Conservation (phyloP, 2,329 filamentous ascomycete genomes). For the Davidsoniella virescens region DNA sequence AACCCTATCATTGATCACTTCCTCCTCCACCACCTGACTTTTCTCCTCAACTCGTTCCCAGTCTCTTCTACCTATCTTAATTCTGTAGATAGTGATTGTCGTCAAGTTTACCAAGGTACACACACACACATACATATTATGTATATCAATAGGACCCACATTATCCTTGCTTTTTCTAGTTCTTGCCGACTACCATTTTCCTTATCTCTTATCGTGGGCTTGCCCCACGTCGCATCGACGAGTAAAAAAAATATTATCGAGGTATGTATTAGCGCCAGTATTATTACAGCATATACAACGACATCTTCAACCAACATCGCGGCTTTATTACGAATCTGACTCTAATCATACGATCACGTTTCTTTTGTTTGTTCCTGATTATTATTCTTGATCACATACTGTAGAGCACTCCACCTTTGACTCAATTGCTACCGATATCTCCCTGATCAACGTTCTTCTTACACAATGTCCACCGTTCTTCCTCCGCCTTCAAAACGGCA, state of each 20-base stretch:
- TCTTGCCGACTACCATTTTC: no score
- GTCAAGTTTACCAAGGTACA: no score
- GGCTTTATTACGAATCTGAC: neutral
- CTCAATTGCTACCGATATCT: neutral
- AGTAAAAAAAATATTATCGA: conserved; percentile 3
- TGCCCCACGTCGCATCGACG: conserved; percentile 7
- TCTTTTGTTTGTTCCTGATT: neutral
- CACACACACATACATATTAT: no score
- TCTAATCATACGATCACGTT: neutral
- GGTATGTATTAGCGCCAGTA: neutral
- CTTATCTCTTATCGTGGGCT: no score
- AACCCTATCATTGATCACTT: no score
- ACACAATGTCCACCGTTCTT: conserved; percentile 57
- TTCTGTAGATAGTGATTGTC: no score
- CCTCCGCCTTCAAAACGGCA: conserved; percentile 85
- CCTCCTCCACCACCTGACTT: no score
- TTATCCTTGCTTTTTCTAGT: no score
- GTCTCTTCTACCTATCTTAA: no score
- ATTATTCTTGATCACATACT: neutral
- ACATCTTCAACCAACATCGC: neutral
- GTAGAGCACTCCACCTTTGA: neutral
- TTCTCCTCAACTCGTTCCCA: no score
- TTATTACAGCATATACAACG: neutral
- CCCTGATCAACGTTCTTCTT: neutral
- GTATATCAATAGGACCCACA: no score